Conservation (phyloP, 2,329 filamentous ascomycete species). For the Piedraia hortae region DNA sequence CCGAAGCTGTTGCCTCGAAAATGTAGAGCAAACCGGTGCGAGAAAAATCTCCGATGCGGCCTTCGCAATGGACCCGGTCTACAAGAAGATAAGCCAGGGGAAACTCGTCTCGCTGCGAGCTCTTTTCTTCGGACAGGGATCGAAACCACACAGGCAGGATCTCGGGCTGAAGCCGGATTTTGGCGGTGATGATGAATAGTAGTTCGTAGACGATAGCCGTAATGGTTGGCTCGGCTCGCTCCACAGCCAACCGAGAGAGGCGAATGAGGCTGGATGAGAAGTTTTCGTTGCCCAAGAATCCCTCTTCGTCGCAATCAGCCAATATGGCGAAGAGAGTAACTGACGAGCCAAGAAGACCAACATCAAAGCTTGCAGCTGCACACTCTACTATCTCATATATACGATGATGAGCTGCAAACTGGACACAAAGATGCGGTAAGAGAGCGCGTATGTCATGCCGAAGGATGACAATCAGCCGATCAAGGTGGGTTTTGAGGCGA, state of each 20-base stretch:
- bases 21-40: constrained; percentile 83
- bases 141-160: constrained; percentile 86
- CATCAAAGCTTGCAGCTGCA: constrained; percentile 59
- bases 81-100: constrained; percentile 86
- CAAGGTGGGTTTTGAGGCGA: no score
- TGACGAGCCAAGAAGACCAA: constrained; percentile 60
- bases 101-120: constrained; percentile 71
- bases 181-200: constrained; percentile 85
- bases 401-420: constrained; percentile 61
- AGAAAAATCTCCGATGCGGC: constrained; percentile 83
- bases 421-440: constrained; percentile 71
- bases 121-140: constrained; percentile 27
- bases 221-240: no score
- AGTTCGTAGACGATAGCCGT: constrained; percentile 75
- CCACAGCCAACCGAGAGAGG: constrained; percentile 50
- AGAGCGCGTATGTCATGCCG: constrained; percentile 73
- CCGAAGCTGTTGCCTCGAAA: constrained; percentile 74
- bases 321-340: constrained; percentile 72
- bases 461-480: constrained; percentile 37
- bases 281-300: constrained; percentile 60
- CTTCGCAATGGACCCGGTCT: constrained; percentile 90
- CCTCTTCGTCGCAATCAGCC: constrained; percentile 89
- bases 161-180: constrained; percentile 68
- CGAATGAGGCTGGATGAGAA: constrained; percentile 77
- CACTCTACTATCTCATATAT: constrained; percentile 76